Evolutionary conservation across 2,329 filamentous ascomycete genomes (phyloP).

Genomic region (Pseudogymnoascus sp.): DNA sequence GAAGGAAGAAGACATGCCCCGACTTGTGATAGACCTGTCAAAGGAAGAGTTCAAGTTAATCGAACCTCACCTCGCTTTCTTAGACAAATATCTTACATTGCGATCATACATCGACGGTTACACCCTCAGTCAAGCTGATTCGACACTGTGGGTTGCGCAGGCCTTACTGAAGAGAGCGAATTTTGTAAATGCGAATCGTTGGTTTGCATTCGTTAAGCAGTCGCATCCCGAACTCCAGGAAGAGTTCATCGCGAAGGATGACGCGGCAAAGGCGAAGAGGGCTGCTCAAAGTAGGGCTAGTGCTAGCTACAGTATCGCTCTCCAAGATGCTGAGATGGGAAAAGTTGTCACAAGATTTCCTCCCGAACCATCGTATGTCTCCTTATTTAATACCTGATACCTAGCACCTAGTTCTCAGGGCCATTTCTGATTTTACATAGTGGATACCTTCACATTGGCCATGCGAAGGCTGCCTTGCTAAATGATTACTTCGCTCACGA

Average conservation of each 20-base stretch:
- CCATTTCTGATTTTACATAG: constrained; percentile 18
- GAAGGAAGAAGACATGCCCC: constrained; percentile 50
- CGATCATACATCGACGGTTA: constrained; percentile 83
- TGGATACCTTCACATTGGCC: constrained; percentile 90
- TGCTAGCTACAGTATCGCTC: constrained; percentile 80
- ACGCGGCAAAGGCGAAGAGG: constrained; percentile 62
- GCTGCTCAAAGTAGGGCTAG: constrained; percentile 65
- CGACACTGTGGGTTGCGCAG: constrained; percentile 79
- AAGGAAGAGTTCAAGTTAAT: constrained; percentile 74
- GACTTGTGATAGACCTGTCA: constrained; percentile 43
- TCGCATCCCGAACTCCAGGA: constrained; percentile 68
- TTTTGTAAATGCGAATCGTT: constrained; percentile 71
- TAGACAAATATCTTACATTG: constrained; percentile 82
- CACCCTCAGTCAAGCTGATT: constrained; percentile 66
- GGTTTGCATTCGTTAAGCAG: constrained; percentile 82
- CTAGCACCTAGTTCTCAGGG: background rate
- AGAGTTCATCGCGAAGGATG: constrained; percentile 63
- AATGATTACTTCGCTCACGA: constrained; percentile 97
- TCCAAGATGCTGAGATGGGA: constrained; percentile 77
- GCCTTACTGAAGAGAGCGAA: constrained; percentile 72
- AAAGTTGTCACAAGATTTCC: constrained; percentile 81
- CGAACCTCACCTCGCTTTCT: constrained; percentile 63
- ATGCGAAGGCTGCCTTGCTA: constrained; percentile 86
- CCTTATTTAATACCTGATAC: background rate
- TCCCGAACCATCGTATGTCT: constrained; percentile 76